Evolutionary conservation across 164 flowering plant genomes (phyloP), one percentile per base, ranked within the genome.

Genomic region (Aristolochia californica): DNA sequence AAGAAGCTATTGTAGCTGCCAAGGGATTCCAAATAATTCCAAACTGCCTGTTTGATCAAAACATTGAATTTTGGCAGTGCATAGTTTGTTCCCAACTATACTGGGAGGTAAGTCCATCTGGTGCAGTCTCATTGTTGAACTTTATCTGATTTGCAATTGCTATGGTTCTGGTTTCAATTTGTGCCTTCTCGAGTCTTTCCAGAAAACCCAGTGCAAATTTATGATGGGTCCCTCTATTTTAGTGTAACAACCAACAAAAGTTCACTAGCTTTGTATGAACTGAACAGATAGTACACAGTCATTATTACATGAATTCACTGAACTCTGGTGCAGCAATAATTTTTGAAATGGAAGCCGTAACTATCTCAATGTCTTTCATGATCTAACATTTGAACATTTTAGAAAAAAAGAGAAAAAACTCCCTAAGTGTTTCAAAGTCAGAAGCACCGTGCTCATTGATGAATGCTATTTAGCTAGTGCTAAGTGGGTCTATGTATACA

Each of bases 51-150:
- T 87, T 83, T 59, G 56, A 87, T 72, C 75, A 71, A 68, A 83
- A 89, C 72, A 30, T 89, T 45, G 91, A 89, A 75, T 87, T 93
- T 61, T 93, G 99, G 99, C 90, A 89, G 67, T 89, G 97, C 78
- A 81, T 65, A 73, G 89, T 87, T 50, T 89, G 99, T 75, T 67
- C 70, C 62, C 95, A 93, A 68, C 85, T 89, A 27, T 93, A 89
- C 61, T 93, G 97, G 99, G 99, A 93, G 96, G 99, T 93, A 80
- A 24, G 28, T 44, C 43, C 23, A 16, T 1, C 4, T 16, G 11
- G 45, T 38, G 43, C n/a, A 43, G n/a, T n/a, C n/a, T 58, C 18
- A 17, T 44, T 21, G 43, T 50, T 54, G 27, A 8, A 13, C 13
- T 48, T 12, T 10, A 11, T 17, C 10, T 23, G n/a, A 27, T 28